Percentiles rank a stretch among this genome's conserved stretches.
Conservation (phyloP, 192 early-diverging fungal genomes). For the Coemansia sp. region DNA sequence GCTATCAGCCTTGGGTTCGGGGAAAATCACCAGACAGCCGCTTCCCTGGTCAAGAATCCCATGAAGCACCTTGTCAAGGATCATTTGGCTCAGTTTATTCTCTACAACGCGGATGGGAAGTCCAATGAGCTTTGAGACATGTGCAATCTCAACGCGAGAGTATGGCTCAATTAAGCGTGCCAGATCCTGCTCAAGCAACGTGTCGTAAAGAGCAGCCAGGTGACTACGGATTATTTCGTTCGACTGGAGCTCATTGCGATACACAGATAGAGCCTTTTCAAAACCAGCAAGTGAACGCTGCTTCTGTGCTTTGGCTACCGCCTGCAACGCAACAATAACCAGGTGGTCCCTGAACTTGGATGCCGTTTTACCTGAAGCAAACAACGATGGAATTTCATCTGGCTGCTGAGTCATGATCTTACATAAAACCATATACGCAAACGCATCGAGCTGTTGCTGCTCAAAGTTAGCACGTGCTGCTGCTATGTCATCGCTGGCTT, state of each 20-base stretch:
- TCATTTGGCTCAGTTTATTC: constrained; percentile 98
- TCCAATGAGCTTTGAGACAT: constrained; percentile 92
- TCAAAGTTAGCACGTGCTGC: constrained; percentile 19
- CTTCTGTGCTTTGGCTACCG: constrained; percentile 93
- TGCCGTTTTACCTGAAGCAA: constrained; percentile 88
- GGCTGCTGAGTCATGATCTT: constrained; percentile 99
- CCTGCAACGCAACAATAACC: constrained; percentile 92
- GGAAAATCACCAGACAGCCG: constrained; percentile 93
- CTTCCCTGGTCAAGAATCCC: constrained; percentile 98
- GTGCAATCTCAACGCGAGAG: constrained; percentile 93
- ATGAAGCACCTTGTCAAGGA: constrained; percentile 92
- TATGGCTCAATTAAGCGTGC: constrained; percentile 97
- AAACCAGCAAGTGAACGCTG: constrained; percentile 96
- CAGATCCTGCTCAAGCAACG: constrained; percentile 94
- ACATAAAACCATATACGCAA: constrained; percentile 99
- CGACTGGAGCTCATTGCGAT: constrained; percentile 83
- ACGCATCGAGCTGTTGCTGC: constrained; percentile 78
- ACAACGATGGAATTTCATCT: constrained; percentile 89
- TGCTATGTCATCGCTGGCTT: constrained; percentile 4
- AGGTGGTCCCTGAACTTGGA: constrained; percentile 77
- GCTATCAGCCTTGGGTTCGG: constrained; percentile 85
- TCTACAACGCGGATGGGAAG: constrained; percentile 93
- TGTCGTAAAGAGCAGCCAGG: constrained; percentile 92
- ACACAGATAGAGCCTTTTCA: constrained; percentile 85
- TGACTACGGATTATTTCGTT: constrained; percentile 95